These are phyloP conservation scores for Jackrogersella multiformis DNA, from an alignment of 495 filamentous ascomycete genomes.

Conservation along the genomic window DNA sequence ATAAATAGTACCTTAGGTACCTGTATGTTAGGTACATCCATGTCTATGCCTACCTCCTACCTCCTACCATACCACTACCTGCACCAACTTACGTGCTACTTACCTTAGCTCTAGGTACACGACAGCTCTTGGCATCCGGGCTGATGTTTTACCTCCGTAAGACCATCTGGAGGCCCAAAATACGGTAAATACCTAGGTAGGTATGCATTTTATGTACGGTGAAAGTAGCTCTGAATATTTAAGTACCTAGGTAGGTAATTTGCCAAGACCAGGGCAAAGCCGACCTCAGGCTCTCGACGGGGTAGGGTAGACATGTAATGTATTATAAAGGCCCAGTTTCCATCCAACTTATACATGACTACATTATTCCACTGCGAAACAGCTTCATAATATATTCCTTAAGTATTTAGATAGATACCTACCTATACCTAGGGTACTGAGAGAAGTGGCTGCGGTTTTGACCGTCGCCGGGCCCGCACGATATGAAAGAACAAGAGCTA, in stretches of 20 bases:
- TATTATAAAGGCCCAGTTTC: constrained; percentile 8
- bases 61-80: neutral
- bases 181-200: too few species aligned
- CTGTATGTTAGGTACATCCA: neutral
- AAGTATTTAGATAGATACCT: too few species aligned
- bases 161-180: constrained; percentile 21
- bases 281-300: constrained; percentile 10
- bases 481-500: too few species aligned
- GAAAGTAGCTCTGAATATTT: constrained; percentile 2
- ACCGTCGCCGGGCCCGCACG: too few species aligned
- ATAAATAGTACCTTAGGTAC: too few species aligned
- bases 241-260: too few species aligned
- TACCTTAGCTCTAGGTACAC: too few species aligned
- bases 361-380: neutral
- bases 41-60: too few species aligned
- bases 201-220: neutral
- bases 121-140: constrained; percentile 24
- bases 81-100: too few species aligned
- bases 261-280: neutral
- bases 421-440: too few species aligned
- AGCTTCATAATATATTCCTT: neutral
- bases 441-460: too few species aligned
- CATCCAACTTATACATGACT: neutral
- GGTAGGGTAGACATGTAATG: constrained; percentile 35
- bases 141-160: constrained; percentile 4